Percentiles rank a stretch among this genome's conserved stretches.
These are phyloP conservation scores for Auriscalpium vulgare DNA, from an alignment of 768 basidiomycete species.

Conservation along the genomic window DNA sequence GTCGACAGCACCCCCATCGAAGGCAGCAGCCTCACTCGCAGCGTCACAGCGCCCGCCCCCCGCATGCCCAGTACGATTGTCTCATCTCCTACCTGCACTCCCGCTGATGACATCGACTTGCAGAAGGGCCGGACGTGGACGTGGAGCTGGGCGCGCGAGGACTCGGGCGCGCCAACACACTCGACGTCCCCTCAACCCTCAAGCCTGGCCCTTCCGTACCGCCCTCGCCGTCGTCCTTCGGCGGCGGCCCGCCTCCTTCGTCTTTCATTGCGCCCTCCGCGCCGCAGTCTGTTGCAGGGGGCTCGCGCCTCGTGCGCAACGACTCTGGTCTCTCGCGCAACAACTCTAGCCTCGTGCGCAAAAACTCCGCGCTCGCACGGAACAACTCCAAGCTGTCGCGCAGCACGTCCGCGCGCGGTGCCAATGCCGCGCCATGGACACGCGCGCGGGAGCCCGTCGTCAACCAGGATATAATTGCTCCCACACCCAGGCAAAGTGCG, in stretches of 20 bases:
- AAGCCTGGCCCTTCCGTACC: slow-evolving; percentile 6
- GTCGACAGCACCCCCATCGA: slow-evolving; percentile 30
- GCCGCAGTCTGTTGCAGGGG: too few species aligned
- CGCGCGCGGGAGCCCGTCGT: too few species aligned
- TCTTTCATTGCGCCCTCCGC: too few species aligned
- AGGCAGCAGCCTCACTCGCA: slow-evolving; percentile 6
- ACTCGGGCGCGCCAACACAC: slow-evolving; percentile 54
- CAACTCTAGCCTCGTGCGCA: too few species aligned
- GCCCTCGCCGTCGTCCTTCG: slow-evolving; percentile 5
- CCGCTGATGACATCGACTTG: background rate
- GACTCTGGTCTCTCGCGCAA: too few species aligned
- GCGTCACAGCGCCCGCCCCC: slow-evolving; percentile 3
- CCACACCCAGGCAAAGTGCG: too few species aligned
- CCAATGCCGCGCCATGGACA: too few species aligned
- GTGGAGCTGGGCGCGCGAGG: background rate
- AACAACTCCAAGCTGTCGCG: too few species aligned
- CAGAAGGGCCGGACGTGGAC: slow-evolving; percentile 5
- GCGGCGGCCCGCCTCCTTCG: background rate
- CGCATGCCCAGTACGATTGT: slow-evolving; percentile 2
- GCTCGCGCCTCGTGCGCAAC: too few species aligned
- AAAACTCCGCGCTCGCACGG: too few species aligned
- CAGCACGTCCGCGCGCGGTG: too few species aligned
- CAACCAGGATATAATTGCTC: too few species aligned
- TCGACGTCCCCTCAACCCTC: slow-evolving; percentile 35
- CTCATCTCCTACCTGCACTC: background rate